A percentile compares a stretch with the other conserved stretches of the same genome.
Evolutionary conservation across 352 stramenopile genomes (phyloP).

Genomic region (Achlya hypogyna): DNA sequence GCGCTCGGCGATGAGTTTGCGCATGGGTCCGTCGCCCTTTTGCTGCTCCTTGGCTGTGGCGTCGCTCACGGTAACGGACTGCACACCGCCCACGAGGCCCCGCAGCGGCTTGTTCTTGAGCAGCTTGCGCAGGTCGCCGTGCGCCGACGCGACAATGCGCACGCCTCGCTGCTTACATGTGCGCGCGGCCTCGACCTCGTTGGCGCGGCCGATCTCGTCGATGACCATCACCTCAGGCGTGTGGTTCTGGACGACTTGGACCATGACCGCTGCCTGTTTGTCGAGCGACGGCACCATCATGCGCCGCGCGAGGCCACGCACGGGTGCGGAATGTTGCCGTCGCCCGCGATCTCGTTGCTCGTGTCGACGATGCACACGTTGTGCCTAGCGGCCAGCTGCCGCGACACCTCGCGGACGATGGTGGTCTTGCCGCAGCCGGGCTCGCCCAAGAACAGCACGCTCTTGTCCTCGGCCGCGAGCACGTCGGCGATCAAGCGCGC

Average conservation of each 20-base stretch:
- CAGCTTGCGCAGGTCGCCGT: conserved; percentile 74
- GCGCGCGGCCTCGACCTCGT: conserved; percentile 60
- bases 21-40: background rate
- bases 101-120: conserved; percentile 76
- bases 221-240: conserved; percentile 73
- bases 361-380: conserved; percentile 86
- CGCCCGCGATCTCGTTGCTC: conserved; percentile 83
- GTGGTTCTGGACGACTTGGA: conserved; percentile 24
- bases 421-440: conserved; percentile 78
- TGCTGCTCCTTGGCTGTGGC: conserved; percentile 29
- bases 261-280: conserved; percentile 18
- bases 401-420: conserved; percentile 68
- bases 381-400: conserved; percentile 46
- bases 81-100: conserved; percentile 63
- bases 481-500: conserved; percentile 54
- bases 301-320: conserved; percentile 29
- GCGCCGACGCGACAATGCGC: conserved; percentile 73
- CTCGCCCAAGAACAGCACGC: conserved; percentile 57
- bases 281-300: conserved; percentile 27
- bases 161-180: conserved; percentile 68
- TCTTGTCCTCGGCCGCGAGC: conserved; percentile 33
- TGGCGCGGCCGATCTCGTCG: conserved; percentile 80
- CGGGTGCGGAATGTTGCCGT: conserved; percentile 64
- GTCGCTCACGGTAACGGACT: conserved; percentile 59
- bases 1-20: conserved; percentile 29